phyloP scores from a whole-genome alignment of 805 yeast genomes.

The Suhomyces sp. region DNA sequence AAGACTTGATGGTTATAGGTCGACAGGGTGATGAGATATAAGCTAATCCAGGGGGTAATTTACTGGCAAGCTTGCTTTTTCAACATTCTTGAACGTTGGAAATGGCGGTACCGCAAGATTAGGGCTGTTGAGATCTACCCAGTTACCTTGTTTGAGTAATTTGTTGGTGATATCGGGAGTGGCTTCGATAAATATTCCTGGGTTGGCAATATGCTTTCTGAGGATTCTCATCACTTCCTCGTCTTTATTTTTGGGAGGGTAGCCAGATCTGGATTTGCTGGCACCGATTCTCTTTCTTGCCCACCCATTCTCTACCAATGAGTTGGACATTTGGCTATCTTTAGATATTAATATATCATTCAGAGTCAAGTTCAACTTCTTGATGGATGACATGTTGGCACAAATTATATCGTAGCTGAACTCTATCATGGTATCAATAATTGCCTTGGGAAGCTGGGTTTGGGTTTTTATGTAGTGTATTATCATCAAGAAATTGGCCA shows the following conservation, averaged over 20 bases:
- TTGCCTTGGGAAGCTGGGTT: slow-evolving; percentile 47
- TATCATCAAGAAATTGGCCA: slow-evolving; percentile 43
- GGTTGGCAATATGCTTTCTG: slow-evolving; percentile 28
- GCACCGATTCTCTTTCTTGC: slow-evolving; percentile 21
- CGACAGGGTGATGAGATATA: slow-evolving; percentile 48
- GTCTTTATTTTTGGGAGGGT: slow-evolving; percentile 9
- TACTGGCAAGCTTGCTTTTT: slow-evolving; percentile 52
- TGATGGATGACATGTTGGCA: slow-evolving; percentile 22
- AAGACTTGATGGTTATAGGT: slow-evolving; percentile 65
- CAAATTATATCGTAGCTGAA: slow-evolving; percentile 19
- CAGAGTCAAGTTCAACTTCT: slow-evolving; percentile 12
- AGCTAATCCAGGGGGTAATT: slow-evolving; percentile 31
- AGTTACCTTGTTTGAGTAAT: slow-evolving; percentile 16
- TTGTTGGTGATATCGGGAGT: slow-evolving; percentile 35
- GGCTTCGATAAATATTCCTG: slow-evolving; percentile 33
- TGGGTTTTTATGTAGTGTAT: slow-evolving; percentile 43
- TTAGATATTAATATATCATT: slow-evolving; percentile 17
- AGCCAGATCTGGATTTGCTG: slow-evolving; percentile 5
- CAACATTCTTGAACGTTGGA: slow-evolving; percentile 64
- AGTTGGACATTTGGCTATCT: slow-evolving; percentile 25
- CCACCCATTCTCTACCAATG: slow-evolving; percentile 24
- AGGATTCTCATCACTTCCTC: slow-evolving; percentile 19
- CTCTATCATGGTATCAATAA: slow-evolving; percentile 44
- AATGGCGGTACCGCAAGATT: slow-evolving; percentile 29
- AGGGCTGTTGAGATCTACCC: slow-evolving; percentile 19